Percentiles rank a stretch among this genome's conserved stretches.
Evolutionary conservation across 495 filamentous ascomycete species (phyloP).

Genomic region (Penicillium silybi): DNA sequence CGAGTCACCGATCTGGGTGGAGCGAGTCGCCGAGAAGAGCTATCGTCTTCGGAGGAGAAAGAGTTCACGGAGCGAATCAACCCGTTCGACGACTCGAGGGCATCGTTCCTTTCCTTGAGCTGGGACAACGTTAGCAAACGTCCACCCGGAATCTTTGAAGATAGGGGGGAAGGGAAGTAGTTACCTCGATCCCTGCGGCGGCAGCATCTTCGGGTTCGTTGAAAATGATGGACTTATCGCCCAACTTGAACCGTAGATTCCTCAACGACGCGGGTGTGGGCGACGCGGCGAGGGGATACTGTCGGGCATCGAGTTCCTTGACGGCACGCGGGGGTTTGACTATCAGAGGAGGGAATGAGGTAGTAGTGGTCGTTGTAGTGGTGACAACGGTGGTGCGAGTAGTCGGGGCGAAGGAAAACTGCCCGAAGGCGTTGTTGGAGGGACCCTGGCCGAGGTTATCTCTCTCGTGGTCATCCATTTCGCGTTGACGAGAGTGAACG

Average conservation of each 20-base stretch:
- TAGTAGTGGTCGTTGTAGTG: constrained; percentile 91
- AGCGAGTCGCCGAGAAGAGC: constrained; percentile 23
- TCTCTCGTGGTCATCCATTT: constrained; percentile 32
- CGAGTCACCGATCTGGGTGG: constrained; percentile 25
- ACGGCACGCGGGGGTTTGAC: constrained; percentile 72
- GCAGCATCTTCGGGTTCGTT: constrained; percentile 62
- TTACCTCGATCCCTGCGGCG: constrained; percentile 55
- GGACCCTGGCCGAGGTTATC: constrained; percentile 19
- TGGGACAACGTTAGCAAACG: constrained; percentile 25
- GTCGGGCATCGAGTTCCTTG: constrained; percentile 73
- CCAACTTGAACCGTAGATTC: constrained; percentile 68
- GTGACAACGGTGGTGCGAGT: constrained; percentile 79
- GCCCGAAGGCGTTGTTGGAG: constrained; percentile 45
- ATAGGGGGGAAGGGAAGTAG: constrained; percentile 18
- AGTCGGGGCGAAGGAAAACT: constrained; percentile 67
- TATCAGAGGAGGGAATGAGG: constrained; percentile 77
- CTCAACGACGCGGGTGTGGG: constrained; percentile 74
- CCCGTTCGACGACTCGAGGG: constrained; percentile 53
- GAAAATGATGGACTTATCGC: constrained; percentile 59
- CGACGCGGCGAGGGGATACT: constrained; percentile 80
- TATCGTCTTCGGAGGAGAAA: constrained; percentile 32
- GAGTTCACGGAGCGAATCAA: constrained; percentile 47
- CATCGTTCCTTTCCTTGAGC: constrained; percentile 47
- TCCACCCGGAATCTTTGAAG: not conserved
- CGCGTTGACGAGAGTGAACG: constrained; percentile 12